Conservation (phyloP, 2,329 filamentous ascomycete species). For the Ceratocystis huliohia region DNA sequence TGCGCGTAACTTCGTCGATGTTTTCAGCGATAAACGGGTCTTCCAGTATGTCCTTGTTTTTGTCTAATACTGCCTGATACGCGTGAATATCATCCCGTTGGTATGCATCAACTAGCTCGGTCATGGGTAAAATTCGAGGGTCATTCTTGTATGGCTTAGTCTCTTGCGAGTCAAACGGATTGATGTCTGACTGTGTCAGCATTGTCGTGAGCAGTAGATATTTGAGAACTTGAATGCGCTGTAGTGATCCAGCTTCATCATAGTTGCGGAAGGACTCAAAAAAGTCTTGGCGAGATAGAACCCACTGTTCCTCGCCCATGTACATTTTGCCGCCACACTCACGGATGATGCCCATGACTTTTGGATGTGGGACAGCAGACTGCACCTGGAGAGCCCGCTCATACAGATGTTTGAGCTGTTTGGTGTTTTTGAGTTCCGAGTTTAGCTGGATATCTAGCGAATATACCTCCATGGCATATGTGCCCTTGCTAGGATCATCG, state of each 20-base stretch:
- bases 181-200: slow-evolving; percentile 97
- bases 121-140: slow-evolving; percentile 92
- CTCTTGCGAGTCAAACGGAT: slow-evolving; percentile 96
- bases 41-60: slow-evolving; percentile 75
- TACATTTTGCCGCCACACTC: slow-evolving; percentile 99
- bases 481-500: slow-evolving; percentile 90
- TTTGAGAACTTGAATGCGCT: slow-evolving; percentile 93
- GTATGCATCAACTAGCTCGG: slow-evolving; percentile 89
- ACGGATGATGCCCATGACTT: slow-evolving; percentile 97
- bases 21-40: slow-evolving; percentile 98
- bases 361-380: slow-evolving; percentile 94
- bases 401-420: slow-evolving; percentile 85
- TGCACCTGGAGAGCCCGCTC: slow-evolving; percentile 81
- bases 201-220: slow-evolving; percentile 94
- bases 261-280: slow-evolving; percentile 99
- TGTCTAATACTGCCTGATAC: slow-evolving; percentile 77
- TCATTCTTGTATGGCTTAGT: slow-evolving; percentile 97
- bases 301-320: slow-evolving; percentile 99
- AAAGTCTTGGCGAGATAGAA: slow-evolving; percentile 91
- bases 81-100: slow-evolving; percentile 86
- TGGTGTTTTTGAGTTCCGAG: slow-evolving; percentile 91
- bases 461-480: slow-evolving; percentile 90
- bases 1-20: slow-evolving; percentile 95
- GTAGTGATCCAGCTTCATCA: slow-evolving; percentile 82
- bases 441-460: slow-evolving; percentile 98